phyloP scores from a whole-genome alignment of 129 eudicot genomes.

The Escallonia herrerae region DNA sequence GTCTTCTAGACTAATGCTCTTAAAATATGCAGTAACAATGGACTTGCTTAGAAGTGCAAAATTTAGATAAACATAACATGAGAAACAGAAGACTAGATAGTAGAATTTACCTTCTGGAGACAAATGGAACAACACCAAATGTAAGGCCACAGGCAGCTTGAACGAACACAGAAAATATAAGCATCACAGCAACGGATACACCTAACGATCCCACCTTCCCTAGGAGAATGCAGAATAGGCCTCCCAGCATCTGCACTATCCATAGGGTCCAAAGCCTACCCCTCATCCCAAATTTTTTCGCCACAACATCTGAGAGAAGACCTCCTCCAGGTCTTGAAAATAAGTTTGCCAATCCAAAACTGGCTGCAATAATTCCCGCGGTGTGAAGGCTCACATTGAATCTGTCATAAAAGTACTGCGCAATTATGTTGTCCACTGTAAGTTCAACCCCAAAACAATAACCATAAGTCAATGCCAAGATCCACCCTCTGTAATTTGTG shows the following conservation, averaged over 20 bases:
- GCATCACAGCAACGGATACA: slow-evolving; percentile 42
- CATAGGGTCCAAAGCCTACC: slow-evolving; percentile 52
- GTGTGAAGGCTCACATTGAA: slow-evolving; percentile 24
- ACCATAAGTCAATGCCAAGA: slow-evolving; percentile 25
- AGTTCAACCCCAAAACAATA: slow-evolving; percentile 35
- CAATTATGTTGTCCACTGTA: slow-evolving; percentile 28
- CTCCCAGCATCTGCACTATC: slow-evolving; percentile 35
- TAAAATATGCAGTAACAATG: too few species aligned
- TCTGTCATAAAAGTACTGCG: slow-evolving; percentile 26
- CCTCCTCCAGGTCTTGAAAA: slow-evolving; percentile 32
- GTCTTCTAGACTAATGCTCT: too few species aligned
- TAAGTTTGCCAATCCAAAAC: slow-evolving; percentile 28
- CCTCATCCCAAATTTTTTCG: slow-evolving; percentile 36
- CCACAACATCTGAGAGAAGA: slow-evolving; percentile 21
- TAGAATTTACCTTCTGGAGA: slow-evolving; percentile 36
- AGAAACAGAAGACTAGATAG: not conserved
- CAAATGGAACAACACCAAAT: slow-evolving; percentile 54
- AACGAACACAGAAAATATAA: slow-evolving; percentile 43
- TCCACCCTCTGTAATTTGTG: slow-evolving; percentile 28
- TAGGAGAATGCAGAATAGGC: slow-evolving; percentile 32
- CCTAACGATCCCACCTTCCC: slow-evolving; percentile 33
- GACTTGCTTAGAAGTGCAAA: not conserved
- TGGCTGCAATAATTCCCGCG: slow-evolving; percentile 32
- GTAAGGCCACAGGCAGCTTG: slow-evolving; percentile 60
- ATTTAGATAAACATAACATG: not conserved